Evolutionary conservation across 768 basidiomycete genomes (phyloP), one percentile per base, ranked within the genome.

Genomic region (Saitozyma podzolica): DNA sequence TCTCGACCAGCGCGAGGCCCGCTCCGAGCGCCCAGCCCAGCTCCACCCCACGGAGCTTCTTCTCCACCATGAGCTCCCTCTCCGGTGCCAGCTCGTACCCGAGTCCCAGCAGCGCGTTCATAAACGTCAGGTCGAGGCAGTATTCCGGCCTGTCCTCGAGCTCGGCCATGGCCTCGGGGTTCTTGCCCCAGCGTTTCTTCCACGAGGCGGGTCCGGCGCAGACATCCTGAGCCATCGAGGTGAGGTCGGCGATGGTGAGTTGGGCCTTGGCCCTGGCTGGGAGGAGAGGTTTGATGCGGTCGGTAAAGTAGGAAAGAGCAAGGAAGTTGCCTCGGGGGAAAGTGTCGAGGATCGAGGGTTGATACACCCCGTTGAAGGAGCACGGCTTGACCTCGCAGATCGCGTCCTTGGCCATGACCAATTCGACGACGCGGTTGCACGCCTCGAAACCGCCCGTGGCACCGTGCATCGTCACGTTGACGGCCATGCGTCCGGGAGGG

Each of bases 221-320:
- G 50, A 96, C 88, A 55, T 84, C 83, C 52, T 81, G 74, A 0
- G 93, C 92, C 43, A 90, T 83, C 1, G 80, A 70, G 4, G 85
- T 84, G 72, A 94, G 80, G n/a, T 84, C 84, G 47, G 84, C 81
- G 10, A 92, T 81, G 0, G 83, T 83, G 50, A 87, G 58, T 14
- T 64, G 55, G 59, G 73, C 53, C 69, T 76, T 64, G 20, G 63
- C 51, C 41, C 75, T 59, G 2, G 72, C 40, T 54, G 80, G 80
- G 54, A 92, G 81, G 62, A 99, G 85, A 0, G 93, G 95, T 37
- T 83, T 80, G 61, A 95, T 84, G 43, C 96, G 90, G 83, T 98
- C 96, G 82, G 92, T 96, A 82, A 98, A 99, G 84, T 98, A 99
- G 20, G 93, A 96, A 1, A 99, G 84, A n/a, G 95, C 86, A 37